phyloP scores from a whole-genome alignment of 441 rosid genomes.

The Metrosideros polymorpha region DNA sequence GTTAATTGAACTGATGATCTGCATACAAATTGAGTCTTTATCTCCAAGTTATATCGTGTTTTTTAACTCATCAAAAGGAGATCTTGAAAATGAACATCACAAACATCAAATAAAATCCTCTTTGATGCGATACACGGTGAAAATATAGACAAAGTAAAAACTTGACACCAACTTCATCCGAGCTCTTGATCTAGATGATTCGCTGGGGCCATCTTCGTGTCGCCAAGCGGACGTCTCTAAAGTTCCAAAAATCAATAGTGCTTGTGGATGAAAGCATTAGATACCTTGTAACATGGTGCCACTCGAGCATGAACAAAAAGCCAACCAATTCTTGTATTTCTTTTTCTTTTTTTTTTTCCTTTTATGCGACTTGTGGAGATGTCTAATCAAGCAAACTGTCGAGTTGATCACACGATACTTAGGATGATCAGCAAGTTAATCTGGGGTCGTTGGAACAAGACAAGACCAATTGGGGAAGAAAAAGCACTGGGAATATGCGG shows the following conservation, averaged over 20 bases:
- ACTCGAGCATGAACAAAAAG: not conserved
- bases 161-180: accelerated
- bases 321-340: not conserved
- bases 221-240: not conserved
- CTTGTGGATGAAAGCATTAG: not conserved
- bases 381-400: too few species aligned
- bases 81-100: not conserved
- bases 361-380: not conserved
- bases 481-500: not conserved
- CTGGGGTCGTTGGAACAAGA: not conserved
- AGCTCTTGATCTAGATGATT: not conserved
- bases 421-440: not conserved
- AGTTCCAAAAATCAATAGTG: not conserved
- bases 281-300: accelerated
- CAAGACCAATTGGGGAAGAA: not conserved
- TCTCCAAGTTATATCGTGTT: not conserved
- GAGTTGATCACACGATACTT: not conserved
- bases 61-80: accelerated
- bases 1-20: not conserved
- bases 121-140: not conserved
- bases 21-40: not conserved
- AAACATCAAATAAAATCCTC: not conserved
- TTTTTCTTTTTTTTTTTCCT: not conserved
- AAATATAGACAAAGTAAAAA: not conserved
- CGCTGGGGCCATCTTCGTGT: accelerated